phyloP scores from a whole-genome alignment of 176 grass and related monocot genomes.

The Oryza rufipogon region DNA sequence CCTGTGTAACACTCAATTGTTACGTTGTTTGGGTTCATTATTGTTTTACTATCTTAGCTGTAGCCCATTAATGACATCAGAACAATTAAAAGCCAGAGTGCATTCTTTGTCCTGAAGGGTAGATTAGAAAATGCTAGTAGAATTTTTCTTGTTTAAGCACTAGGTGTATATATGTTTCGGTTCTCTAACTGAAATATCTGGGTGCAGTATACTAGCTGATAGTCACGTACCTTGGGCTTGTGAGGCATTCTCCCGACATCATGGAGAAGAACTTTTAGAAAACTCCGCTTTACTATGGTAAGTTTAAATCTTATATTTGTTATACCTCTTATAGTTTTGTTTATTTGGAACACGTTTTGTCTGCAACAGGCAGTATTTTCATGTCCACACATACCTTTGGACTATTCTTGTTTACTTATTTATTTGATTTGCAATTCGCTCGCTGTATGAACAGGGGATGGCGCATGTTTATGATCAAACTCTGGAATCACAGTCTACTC shows the following conservation, averaged over 20 bases:
- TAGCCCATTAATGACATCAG: background rate
- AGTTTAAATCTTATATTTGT: background rate
- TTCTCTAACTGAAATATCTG: slow-evolving; percentile 26
- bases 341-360: background rate
- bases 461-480: slow-evolving; percentile 78
- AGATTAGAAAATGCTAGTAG: background rate
- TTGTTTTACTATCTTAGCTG: background rate
- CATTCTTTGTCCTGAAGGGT: slow-evolving; percentile 7
- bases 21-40: background rate
- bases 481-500: slow-evolving; percentile 90
- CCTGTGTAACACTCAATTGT: background rate
- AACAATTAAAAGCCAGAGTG: background rate
- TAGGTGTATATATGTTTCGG: background rate
- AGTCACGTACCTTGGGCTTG: slow-evolving; percentile 78
- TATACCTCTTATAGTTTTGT: background rate
- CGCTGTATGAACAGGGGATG: slow-evolving; percentile 59
- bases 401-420: background rate
- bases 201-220: slow-evolving; percentile 71
- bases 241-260: slow-evolving; percentile 68
- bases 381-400: background rate
- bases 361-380: background rate
- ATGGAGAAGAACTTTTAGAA: slow-evolving; percentile 55
- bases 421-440: slow-evolving; percentile 10
- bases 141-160: slow-evolving; percentile 12
- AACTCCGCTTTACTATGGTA: slow-evolving; percentile 63